These are phyloP conservation scores for Blumeria hordei DNA, from an alignment of 2,329 filamentous ascomycete species.

Conservation along the genomic window DNA sequence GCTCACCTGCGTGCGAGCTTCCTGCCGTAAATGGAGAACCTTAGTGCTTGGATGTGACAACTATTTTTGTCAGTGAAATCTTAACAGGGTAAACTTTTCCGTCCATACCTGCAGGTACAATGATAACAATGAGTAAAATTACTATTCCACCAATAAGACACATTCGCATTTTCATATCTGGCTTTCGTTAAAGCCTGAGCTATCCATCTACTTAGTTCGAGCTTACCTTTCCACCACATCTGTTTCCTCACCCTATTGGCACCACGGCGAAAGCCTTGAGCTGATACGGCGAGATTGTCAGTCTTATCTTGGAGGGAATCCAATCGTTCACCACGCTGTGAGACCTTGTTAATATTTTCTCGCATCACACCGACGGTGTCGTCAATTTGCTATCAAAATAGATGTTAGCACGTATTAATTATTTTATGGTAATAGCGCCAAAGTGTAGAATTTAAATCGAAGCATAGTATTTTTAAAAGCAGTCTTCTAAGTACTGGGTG, in stretches of 20 bases:
- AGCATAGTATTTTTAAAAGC: too few species aligned
- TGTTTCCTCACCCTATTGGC: slow-evolving; percentile 91
- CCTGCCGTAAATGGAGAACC: not conserved
- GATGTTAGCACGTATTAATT: slow-evolving; percentile 5
- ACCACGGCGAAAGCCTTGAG: slow-evolving; percentile 84
- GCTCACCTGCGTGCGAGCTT: not conserved
- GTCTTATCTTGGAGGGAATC: slow-evolving; percentile 85
- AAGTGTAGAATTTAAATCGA: too few species aligned
- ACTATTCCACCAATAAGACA: slow-evolving; percentile 82
- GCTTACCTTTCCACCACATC: slow-evolving; percentile 78
- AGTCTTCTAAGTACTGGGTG: too few species aligned
- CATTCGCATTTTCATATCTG: slow-evolving; percentile 98
- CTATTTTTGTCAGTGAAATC: slow-evolving; percentile 11
- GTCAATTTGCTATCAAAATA: slow-evolving; percentile 61
- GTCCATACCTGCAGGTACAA: slow-evolving; percentile 71
- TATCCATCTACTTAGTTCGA: not conserved
- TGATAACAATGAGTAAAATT: slow-evolving; percentile 77
- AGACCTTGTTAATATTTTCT: slow-evolving; percentile 93
- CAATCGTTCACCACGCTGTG: slow-evolving; percentile 71
- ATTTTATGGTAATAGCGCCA: slow-evolving; percentile 1
- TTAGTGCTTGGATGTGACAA: slow-evolving; percentile 21
- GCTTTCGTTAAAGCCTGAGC: not conserved
- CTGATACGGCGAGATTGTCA: slow-evolving; percentile 76
- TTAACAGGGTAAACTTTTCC: not conserved
- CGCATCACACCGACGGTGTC: slow-evolving; percentile 88